phyloP scores from a whole-genome alignment of 2,329 filamentous ascomycete species.

The Arthrobotrys megalospora region DNA sequence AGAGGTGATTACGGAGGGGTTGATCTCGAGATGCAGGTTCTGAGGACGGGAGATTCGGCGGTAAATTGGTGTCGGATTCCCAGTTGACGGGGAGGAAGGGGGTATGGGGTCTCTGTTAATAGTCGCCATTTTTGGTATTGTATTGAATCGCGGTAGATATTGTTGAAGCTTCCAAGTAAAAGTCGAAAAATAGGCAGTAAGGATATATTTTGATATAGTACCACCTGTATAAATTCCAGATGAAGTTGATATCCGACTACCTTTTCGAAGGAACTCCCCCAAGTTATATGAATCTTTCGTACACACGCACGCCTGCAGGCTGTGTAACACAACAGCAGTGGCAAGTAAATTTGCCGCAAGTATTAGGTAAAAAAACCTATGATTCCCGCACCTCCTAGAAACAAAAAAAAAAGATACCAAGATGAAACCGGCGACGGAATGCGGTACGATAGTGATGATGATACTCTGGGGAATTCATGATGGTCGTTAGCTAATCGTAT shows the following conservation, averaged over 20 bases:
- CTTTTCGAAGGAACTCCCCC: neutral
- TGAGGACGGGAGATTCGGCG: slow-evolving; percentile 51
- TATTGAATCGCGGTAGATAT: neutral
- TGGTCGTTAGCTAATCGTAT: slow-evolving; percentile 31
- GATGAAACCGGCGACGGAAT: neutral
- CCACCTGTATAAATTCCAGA: neutral
- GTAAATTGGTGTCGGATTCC: neutral
- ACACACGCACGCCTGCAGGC: neutral
- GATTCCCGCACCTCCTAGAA: neutral
- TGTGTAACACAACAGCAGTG: slow-evolving; percentile 18
- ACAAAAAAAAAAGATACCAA: neutral
- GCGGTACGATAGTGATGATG: neutral
- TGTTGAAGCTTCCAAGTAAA: neutral
- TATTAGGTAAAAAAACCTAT: neutral
- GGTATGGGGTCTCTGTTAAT: slow-evolving; percentile 3
- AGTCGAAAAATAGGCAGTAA: neutral
- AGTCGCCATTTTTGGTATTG: neutral
- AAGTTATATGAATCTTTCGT: neutral
- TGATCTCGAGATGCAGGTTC: slow-evolving; percentile 47
- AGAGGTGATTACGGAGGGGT: slow-evolving; percentile 2
- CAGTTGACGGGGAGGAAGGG: neutral
- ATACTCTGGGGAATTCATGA: slow-evolving; percentile 19
- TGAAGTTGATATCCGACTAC: neutral
- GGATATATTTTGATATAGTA: neutral
- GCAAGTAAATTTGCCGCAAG: slow-evolving; percentile 14